These are phyloP conservation scores for Calocera viscosa DNA, from an alignment of 768 basidiomycete genomes.

Conservation along the genomic window DNA sequence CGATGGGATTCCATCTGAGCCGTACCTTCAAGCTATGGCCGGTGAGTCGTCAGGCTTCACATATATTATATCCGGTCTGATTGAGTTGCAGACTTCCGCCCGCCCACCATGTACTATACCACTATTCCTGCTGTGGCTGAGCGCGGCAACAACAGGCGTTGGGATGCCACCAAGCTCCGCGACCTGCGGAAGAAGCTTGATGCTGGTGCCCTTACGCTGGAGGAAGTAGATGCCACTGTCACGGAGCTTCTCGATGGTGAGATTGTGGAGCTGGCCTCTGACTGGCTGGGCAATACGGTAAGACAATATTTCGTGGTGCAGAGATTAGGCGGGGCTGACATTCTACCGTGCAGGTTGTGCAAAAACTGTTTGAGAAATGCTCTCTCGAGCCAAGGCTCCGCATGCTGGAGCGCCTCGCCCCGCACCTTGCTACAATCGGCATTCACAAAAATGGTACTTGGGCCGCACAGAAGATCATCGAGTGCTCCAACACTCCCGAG, in stretches of 20 bases:
- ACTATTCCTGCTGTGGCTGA: conserved; percentile 85
- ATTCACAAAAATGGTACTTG: conserved; percentile 99
- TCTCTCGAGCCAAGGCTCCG: conserved; percentile 62
- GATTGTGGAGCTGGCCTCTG: conserved; percentile 86
- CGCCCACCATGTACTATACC: conserved; percentile 91
- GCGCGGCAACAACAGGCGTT: conserved; percentile 69
- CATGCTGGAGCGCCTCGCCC: conserved; percentile 88
- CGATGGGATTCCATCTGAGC: conserved; percentile 58
- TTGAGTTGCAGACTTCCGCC: conserved; percentile 61
- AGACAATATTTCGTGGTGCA: conserved; percentile 19
- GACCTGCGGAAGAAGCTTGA: conserved; percentile 91
- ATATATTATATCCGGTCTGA: background rate
- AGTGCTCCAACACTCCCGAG: conserved; percentile 77
- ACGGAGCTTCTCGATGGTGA: conserved; percentile 87
- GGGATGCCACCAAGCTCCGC: conserved; percentile 87
- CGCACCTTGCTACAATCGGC: conserved; percentile 92
- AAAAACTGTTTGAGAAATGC: conserved; percentile 91
- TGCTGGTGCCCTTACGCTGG: conserved; percentile 66
- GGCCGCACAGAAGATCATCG: conserved; percentile 99
- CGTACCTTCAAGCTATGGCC: conserved; percentile 71
- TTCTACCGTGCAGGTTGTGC: conserved; percentile 54
- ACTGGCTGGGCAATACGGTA: conserved; percentile 96
- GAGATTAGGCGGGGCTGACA: background rate
- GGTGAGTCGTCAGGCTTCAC: conserved; percentile 42
- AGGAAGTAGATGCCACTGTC: conserved; percentile 84